Base-by-base conservation (phyloP, 345 rosid genomes). In the Brassica napus region DNA sequence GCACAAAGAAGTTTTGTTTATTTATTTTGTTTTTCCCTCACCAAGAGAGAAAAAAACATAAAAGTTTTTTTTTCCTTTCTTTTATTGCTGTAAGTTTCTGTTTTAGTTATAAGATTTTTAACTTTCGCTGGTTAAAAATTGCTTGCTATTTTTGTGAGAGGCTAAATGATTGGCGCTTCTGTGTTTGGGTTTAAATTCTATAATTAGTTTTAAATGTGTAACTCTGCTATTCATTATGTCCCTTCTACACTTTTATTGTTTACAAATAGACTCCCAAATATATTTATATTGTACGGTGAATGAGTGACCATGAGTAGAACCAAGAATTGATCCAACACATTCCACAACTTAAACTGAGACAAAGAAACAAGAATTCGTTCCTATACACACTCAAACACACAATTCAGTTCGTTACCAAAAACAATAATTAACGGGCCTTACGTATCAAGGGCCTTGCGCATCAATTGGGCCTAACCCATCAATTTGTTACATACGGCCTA, bases 121-220 rank as follows among this genome's bases (percentile, higher is more conserved):
- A 34, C 14, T 14, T 28, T 69, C 1, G 63, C 30, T 69, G 70
- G 79, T 69, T 69, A 0, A 68, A 79, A 79, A 47, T 80, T 64
- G 60, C 47, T 80, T 80, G 72, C 83, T 74, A 74, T 64, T 80
- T 80, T 80, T 80, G 67, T 59, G 75, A 69, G 67, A 64, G 62
- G 72, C 16, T 47, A 61, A 74, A 74, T 75, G 79, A 11, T 39
- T 74, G 79, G 65, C 75, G 60, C 79, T 74, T 74, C 66, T 74
- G 35, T 34, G 5, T 62, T 69, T 0, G 5, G 24, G 5, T 61
- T 74, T 68, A 12, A 63, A 61, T 74, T 74, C 82, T 69, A 79
- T 62, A 60, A 68, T 69, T 79, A 74, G 79, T 31, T 44, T 52
- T 5, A 4, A 4, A n/a, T n/a, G 5, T 15, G 3, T 14, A 42